phyloP scores from a whole-genome alignment of 2,329 filamentous ascomycete genomes.

The Botryotinia globosa region DNA sequence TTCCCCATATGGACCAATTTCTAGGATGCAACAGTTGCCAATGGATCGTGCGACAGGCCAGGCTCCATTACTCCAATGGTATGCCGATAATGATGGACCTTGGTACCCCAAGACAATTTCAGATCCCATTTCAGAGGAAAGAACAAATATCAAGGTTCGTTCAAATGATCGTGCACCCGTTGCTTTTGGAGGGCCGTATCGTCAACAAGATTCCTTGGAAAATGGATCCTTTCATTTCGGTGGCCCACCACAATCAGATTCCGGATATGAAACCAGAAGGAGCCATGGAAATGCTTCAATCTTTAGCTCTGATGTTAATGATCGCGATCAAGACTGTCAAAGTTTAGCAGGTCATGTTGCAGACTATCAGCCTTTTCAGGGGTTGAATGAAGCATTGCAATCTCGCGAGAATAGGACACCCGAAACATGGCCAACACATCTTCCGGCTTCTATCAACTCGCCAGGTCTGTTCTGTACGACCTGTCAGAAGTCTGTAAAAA shows the following conservation, averaged over 20 bases:
- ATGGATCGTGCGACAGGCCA: constrained; percentile 30
- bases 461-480: constrained; percentile 39
- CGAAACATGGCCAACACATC: constrained; percentile 26
- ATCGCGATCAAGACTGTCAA: constrained; percentile 35
- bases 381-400: constrained; percentile 26
- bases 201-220: constrained; percentile 36
- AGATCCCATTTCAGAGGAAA: constrained; percentile 29
- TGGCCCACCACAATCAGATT: constrained; percentile 37
- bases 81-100: constrained; percentile 43
- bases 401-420: constrained; percentile 25
- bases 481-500: constrained; percentile 47
- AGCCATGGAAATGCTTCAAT: constrained; percentile 38
- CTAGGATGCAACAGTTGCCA: constrained; percentile 27
- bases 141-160: constrained; percentile 27
- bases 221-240: constrained; percentile 32
- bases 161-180: constrained; percentile 28
- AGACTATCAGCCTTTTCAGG: constrained; percentile 31
- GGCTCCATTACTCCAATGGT: constrained; percentile 40
- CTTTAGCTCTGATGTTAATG: constrained; percentile 35
- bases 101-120: constrained; percentile 44
- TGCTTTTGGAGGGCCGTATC: constrained; percentile 34
- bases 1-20: constrained; percentile 26
- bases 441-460: constrained; percentile 22
- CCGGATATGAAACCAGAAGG: constrained; percentile 38
- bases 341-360: constrained; percentile 31